Conservation (phyloP, 1,284 basidiomycete species). For the Spongispora temasekensis region DNA sequence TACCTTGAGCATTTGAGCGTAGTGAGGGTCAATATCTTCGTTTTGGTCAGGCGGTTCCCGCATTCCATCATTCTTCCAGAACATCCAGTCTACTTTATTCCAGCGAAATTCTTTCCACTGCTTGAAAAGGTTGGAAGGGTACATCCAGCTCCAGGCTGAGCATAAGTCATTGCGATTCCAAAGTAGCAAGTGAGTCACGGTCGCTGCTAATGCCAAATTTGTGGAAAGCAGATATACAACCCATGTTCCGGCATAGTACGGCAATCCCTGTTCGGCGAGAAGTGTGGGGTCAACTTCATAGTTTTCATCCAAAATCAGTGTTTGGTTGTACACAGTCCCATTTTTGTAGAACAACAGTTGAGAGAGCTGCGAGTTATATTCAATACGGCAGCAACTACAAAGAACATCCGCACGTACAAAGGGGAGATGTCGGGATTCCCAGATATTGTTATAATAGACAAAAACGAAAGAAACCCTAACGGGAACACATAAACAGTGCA, state of each 20-base stretch:
- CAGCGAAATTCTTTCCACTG: constrained; percentile 26
- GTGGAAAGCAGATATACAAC: constrained; percentile 37
- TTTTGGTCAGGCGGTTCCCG: constrained; percentile 28
- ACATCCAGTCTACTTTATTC: constrained; percentile 41
- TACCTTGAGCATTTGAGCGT: constrained; percentile 54
- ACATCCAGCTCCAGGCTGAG: constrained; percentile 46
- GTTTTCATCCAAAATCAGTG: constrained; percentile 48
- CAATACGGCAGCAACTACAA: neutral
- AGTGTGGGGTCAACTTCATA: constrained; percentile 47
- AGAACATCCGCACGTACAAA: constrained; percentile 37
- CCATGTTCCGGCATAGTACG: constrained; percentile 40
- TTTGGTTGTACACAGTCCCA: constrained; percentile 49
- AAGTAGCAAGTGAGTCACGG: constrained; percentile 51
- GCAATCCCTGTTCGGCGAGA: constrained; percentile 46
- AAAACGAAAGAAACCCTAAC: constrained; percentile 43
- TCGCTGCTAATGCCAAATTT: constrained; percentile 44
- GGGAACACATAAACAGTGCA: constrained; percentile 3
- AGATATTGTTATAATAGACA: constrained; percentile 48
- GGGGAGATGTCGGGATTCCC: constrained; percentile 50
- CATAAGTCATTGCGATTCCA: constrained; percentile 51
- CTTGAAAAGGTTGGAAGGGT: constrained; percentile 24
- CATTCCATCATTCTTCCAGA: constrained; percentile 47
- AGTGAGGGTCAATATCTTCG: constrained; percentile 51
- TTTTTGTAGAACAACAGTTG: constrained; percentile 54
- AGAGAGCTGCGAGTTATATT: constrained; percentile 37